A percentile compares a stretch with the other conserved stretches of the same genome.
Evolutionary conservation across 257 asterid species (phyloP).

Genomic region (Solanum arcanum): DNA sequence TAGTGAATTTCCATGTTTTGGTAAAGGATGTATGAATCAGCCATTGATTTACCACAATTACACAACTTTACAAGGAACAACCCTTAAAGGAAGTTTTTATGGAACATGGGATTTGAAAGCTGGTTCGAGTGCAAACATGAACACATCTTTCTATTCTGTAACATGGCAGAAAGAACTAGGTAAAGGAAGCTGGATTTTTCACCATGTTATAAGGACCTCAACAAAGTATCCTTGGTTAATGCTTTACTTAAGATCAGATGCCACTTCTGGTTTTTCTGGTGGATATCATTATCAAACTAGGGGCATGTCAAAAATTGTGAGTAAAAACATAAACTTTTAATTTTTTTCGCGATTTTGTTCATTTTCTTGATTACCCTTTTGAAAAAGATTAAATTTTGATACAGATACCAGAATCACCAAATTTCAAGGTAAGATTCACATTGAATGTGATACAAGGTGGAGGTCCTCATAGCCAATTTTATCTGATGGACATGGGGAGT

Average conservation of each 20-base stretch:
- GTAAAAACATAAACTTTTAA: not conserved
- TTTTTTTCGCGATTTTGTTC: not conserved
- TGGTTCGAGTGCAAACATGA: not conserved
- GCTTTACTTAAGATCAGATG: slow-evolving; percentile 79
- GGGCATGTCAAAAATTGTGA: slow-evolving; percentile 72
- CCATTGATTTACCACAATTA: slow-evolving; percentile 67
- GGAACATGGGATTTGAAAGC: slow-evolving; percentile 55
- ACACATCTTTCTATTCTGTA: slow-evolving; percentile 50
- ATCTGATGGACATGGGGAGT: slow-evolving; percentile 79
- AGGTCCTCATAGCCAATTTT: slow-evolving; percentile 70
- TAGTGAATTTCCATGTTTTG: slow-evolving; percentile 60
- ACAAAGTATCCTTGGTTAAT: slow-evolving; percentile 82
- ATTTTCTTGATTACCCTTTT: not conserved
- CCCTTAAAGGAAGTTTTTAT: slow-evolving; percentile 57
- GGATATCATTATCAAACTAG: slow-evolving; percentile 79
- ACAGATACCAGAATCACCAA: slow-evolving; percentile 78
- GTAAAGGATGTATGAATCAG: slow-evolving; percentile 72
- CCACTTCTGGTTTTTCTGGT: slow-evolving; percentile 65
- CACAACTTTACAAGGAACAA: slow-evolving; percentile 35
- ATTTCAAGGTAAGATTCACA: slow-evolving; percentile 62
- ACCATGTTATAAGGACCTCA: slow-evolving; percentile 55
- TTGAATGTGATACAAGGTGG: slow-evolving; percentile 60
- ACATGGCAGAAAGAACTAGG: slow-evolving; percentile 75
- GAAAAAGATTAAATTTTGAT: not conserved
- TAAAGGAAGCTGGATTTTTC: slow-evolving; percentile 73